phyloP scores from a whole-genome alignment of 495 filamentous ascomycete genomes.

The Penicillium subrubescens region DNA sequence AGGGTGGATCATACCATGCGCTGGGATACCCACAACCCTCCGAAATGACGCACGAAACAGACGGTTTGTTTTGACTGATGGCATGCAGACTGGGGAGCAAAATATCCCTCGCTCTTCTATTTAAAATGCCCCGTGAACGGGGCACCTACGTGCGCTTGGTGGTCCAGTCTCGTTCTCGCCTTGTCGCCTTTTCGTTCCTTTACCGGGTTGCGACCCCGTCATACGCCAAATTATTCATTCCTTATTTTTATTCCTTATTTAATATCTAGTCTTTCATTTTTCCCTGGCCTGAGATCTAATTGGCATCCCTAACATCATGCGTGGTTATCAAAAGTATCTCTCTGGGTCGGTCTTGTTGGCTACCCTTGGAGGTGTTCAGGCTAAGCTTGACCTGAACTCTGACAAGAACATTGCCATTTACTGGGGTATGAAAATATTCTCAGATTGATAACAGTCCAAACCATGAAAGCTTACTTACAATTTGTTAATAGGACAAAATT shows the following conservation, averaged over 20 bases:
- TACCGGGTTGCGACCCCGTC: slow-evolving; percentile 12
- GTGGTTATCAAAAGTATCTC: slow-evolving; percentile 27
- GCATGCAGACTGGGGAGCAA: slow-evolving; percentile 19
- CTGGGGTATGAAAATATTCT: slow-evolving; percentile 53
- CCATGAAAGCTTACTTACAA: background rate
- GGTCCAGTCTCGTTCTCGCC: background rate
- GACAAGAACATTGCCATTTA: slow-evolving; percentile 60
- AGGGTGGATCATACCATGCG: slow-evolving; percentile 23
- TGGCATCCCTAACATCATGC: slow-evolving; percentile 26
- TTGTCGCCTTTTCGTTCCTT: slow-evolving; percentile 11
- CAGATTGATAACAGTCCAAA: background rate
- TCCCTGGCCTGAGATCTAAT: background rate
- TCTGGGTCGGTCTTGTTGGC: slow-evolving; percentile 32
- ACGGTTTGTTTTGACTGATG: slow-evolving; percentile 22
- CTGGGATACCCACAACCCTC: background rate
- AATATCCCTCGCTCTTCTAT: slow-evolving; percentile 23
- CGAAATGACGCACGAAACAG: slow-evolving; percentile 12
- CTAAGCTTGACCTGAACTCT: slow-evolving; percentile 46
- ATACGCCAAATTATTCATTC: slow-evolving; percentile 9
- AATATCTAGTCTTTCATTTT: slow-evolving; percentile 8
- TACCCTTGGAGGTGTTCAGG: slow-evolving; percentile 36
- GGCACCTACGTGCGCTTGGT: background rate
- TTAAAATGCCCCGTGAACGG: slow-evolving; percentile 14
- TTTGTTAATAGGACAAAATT: slow-evolving; percentile 57
- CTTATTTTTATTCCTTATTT: slow-evolving; percentile 4